Evolutionary conservation across 441 rosid genomes (phyloP).

Genomic region (Adansonia gregorii): DNA sequence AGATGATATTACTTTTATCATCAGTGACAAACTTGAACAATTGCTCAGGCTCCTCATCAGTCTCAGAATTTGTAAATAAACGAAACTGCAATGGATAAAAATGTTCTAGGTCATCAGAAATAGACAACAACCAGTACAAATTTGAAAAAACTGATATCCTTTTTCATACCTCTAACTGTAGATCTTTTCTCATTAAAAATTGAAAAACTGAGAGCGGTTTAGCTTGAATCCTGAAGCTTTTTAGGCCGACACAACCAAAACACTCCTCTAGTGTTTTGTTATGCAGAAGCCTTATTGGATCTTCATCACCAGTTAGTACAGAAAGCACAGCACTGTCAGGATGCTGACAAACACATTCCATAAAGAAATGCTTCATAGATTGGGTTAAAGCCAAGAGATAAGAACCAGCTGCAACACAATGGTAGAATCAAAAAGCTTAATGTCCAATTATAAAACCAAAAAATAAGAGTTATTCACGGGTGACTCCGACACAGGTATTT

Average conservation of each 20-base stretch:
- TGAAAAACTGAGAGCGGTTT: constrained; percentile 20
- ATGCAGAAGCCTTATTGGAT: not conserved
- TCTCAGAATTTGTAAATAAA: not conserved
- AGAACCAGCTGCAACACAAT: constrained; percentile 10
- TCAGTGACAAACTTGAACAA: not conserved
- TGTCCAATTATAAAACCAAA: not conserved
- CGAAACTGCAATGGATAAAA: constrained; percentile 5
- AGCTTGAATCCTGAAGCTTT: constrained; percentile 5
- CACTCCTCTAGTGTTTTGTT: not conserved
- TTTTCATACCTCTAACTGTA: constrained; percentile 17
- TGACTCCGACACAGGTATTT: too few species aligned
- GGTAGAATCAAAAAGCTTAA: not conserved
- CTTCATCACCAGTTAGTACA: not conserved
- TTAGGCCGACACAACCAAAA: not conserved
- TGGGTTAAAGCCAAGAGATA: constrained; percentile 3
- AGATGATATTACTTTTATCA: constrained; percentile 4
- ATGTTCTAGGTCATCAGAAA: not conserved
- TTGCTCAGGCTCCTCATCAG: not conserved
- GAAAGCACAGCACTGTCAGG: not conserved
- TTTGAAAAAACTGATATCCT: not conserved
- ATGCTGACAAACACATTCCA: constrained; percentile 11
- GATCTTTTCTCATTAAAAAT: constrained; percentile 7
- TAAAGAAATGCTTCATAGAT: constrained; percentile 12
- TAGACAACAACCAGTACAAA: not conserved
- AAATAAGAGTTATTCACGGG: not conserved